These are phyloP conservation scores for Amanita rimosa DNA, from an alignment of 768 basidiomycete genomes.

Conservation along the genomic window DNA sequence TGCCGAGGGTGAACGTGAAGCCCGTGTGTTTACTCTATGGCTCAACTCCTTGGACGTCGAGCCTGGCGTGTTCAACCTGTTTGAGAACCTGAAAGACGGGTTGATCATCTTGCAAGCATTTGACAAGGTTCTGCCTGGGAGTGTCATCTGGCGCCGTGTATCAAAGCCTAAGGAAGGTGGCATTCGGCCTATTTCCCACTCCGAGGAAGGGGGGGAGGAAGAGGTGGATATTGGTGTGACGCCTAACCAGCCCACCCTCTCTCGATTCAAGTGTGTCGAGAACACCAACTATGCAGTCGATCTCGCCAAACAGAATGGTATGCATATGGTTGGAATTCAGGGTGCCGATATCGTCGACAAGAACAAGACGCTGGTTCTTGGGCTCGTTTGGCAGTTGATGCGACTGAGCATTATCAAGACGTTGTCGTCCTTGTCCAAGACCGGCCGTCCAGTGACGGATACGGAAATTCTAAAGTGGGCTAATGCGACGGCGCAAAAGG, in stretches of 20 bases:
- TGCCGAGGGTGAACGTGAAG: slow-evolving; percentile 97
- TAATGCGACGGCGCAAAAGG: slow-evolving; percentile 74
- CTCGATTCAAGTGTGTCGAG: slow-evolving; percentile 95
- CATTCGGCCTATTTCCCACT: slow-evolving; percentile 26
- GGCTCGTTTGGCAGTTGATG: slow-evolving; percentile 98
- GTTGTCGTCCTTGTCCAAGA: slow-evolving; percentile 60
- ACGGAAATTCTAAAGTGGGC: slow-evolving; percentile 96
- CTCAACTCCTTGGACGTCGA: slow-evolving; percentile 96
- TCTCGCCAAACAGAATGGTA: slow-evolving; percentile 82
- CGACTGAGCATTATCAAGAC: slow-evolving; percentile 91
- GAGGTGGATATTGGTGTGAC: slow-evolving; percentile 76
- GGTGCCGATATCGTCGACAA: slow-evolving; percentile 98
- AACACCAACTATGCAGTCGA: slow-evolving; percentile 97
- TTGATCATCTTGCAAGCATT: slow-evolving; percentile 89
- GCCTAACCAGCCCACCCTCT: slow-evolving; percentile 75
- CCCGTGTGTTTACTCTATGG: slow-evolving; percentile 97
- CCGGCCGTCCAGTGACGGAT: slow-evolving; percentile 75
- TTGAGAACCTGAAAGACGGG: slow-evolving; percentile 93
- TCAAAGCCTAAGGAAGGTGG: slow-evolving; percentile 78
- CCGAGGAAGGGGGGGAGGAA: slow-evolving; percentile 42
- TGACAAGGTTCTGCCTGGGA: slow-evolving; percentile 89
- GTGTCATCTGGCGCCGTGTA: slow-evolving; percentile 92
- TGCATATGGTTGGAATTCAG: slow-evolving; percentile 96
- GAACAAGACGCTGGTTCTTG: slow-evolving; percentile 85
- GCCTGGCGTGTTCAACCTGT: slow-evolving; percentile 91